Conservation (phyloP, 306 rosid genomes). For the Mimosa bimucronata region DNA sequence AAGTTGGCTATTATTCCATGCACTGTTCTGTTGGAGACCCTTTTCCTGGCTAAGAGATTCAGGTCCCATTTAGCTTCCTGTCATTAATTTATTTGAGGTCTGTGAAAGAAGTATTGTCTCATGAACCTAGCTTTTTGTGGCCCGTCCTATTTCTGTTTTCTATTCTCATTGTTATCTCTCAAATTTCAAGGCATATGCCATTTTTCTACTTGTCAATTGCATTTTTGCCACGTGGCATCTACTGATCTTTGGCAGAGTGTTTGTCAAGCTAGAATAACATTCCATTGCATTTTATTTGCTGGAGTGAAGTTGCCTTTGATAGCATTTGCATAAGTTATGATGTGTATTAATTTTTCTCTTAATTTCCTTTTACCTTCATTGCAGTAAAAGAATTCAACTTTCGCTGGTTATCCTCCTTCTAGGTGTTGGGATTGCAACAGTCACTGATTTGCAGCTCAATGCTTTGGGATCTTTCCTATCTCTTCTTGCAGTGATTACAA, state of each 20-base stretch:
- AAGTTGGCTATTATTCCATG: constrained; percentile 70
- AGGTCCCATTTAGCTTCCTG: constrained; percentile 42
- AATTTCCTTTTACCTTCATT: constrained; percentile 21
- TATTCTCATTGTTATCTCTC: not conserved
- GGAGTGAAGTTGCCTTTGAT: not conserved
- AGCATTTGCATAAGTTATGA: constrained; percentile 18
- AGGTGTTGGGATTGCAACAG: constrained; percentile 96
- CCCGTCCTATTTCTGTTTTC: not conserved
- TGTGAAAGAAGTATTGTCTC: constrained; percentile 7
- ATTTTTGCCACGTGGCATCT: constrained; percentile 5
- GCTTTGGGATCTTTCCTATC: constrained; percentile 84
- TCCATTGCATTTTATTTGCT: not conserved
- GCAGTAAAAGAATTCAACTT: constrained; percentile 67
- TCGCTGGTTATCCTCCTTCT: constrained; percentile 76
- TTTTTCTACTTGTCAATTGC: constrained; percentile 2
- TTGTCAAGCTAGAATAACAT: constrained; percentile 20
- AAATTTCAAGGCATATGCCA: constrained; percentile 15
- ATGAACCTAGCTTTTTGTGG: not conserved
- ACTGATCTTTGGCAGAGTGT: constrained; percentile 13
- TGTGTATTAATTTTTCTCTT: constrained; percentile 31
- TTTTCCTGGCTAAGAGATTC: constrained; percentile 59
- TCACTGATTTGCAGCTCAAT: constrained; percentile 92
- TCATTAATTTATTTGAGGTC: constrained; percentile 16
- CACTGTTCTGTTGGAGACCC: constrained; percentile 57
- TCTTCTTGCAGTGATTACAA: constrained; percentile 81